These are phyloP conservation scores for Buxus sempervirens DNA, from an alignment of 164 flowering plant genomes.

Conservation along the genomic window DNA sequence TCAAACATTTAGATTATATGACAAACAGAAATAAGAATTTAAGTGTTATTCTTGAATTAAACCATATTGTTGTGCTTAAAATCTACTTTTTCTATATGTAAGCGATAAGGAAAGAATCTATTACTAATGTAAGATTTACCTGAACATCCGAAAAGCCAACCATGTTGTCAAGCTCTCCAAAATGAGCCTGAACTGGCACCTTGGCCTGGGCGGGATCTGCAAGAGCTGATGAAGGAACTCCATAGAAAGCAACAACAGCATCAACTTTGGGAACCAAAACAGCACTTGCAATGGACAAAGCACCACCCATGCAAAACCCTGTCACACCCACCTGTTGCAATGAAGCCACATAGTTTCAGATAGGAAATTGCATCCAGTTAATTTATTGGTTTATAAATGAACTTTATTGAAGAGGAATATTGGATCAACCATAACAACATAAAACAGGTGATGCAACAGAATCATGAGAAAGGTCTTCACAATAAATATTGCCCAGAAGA, in stretches of 20 bases:
- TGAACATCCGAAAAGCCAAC: slow-evolving; percentile 87
- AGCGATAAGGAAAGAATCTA: no score
- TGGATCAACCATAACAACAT: no score
- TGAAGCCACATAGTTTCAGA: background rate
- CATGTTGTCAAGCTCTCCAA: slow-evolving; percentile 81
- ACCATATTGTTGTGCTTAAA: no score
- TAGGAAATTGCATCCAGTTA: background rate
- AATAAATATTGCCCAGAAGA: no score
- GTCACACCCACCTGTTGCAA: slow-evolving; percentile 77
- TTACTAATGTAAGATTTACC: slow-evolving; percentile 39
- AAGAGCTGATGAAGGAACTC: slow-evolving; percentile 74
- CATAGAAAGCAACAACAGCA: slow-evolving; percentile 92
- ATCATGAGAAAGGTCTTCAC: no score
- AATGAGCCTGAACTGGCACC: slow-evolving; percentile 95
- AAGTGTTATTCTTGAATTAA: no score
- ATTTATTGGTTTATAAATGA: no score
- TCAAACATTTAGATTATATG: no score
- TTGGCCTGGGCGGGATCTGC: slow-evolving; percentile 78
- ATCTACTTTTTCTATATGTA: no score
- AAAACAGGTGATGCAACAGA: background rate
- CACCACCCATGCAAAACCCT: slow-evolving; percentile 98
- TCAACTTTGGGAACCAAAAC: slow-evolving; percentile 76
- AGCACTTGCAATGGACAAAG: slow-evolving; percentile 87
- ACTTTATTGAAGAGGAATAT: no score
- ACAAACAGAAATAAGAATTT: no score